Conservation (phyloP, 306 rosid species). For the Glycine tomentella region DNA sequence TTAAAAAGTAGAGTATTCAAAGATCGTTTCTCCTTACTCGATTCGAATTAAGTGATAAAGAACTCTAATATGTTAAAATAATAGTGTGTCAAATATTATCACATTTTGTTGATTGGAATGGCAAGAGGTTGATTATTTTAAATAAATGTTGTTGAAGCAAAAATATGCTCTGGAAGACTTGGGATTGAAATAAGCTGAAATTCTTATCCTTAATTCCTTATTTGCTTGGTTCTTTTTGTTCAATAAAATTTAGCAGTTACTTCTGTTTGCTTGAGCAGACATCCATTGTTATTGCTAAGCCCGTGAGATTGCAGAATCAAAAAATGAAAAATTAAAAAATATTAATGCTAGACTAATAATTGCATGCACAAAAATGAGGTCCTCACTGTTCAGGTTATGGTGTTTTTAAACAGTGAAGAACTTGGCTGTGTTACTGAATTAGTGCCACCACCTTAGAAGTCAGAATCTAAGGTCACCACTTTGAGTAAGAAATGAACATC, state of each 20-base stretch:
- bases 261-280: not conserved
- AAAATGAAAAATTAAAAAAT: not conserved
- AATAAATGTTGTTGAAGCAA: not conserved
- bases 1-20: no score
- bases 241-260: not conserved
- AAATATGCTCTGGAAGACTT: not conserved
- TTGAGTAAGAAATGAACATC: slow-evolving; percentile 2
- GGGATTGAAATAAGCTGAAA: not conserved
- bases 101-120: not conserved
- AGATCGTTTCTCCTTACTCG: not conserved
- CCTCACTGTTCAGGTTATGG: slow-evolving; percentile 32
- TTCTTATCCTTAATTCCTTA: no score
- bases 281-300: slow-evolving; percentile 10
- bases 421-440: not conserved
- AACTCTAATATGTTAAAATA: not conserved
- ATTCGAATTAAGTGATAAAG: not conserved
- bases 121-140: not conserved
- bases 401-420: slow-evolving; percentile 28
- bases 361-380: slow-evolving; percentile 20
- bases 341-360: slow-evolving; percentile 5
- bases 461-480: slow-evolving; percentile 14
- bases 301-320: not conserved
- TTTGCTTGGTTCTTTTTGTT: not conserved
- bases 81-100: not conserved
- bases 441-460: not conserved